A percentile compares a stretch with the other conserved stretches of the same genome.
Evolutionary conservation across 768 basidiomycete genomes (phyloP).

Genomic region (Amanita thiersii): DNA sequence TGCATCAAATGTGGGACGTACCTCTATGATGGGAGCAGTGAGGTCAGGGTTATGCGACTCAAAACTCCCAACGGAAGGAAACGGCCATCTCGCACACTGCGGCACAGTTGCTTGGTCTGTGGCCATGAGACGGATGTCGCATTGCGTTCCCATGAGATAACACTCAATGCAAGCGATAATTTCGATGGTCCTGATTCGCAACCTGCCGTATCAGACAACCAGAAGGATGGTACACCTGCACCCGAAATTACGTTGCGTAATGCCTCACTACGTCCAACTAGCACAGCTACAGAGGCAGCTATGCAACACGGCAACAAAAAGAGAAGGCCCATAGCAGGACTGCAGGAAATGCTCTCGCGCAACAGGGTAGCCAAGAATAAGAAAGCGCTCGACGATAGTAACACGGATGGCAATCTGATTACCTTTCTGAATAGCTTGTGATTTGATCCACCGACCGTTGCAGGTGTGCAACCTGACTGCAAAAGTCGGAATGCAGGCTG

Average conservation of each 20-base stretch:
- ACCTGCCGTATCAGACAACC: no score
- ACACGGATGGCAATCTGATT: neutral
- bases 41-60: slow-evolving; percentile 3
- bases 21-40: slow-evolving; percentile 15
- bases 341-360: slow-evolving; percentile 3
- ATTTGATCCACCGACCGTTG: neutral
- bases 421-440: slow-evolving; percentile 4
- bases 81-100: neutral
- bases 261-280: no score
- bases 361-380: slow-evolving; percentile 2
- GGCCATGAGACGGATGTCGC: neutral
- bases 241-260: no score
- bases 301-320: slow-evolving; percentile 35
- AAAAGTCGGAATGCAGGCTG: no score
- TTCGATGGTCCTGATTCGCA: no score
- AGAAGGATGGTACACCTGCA: no score
- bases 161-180: no score
- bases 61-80: neutral
- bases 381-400: neutral
- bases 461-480: no score
- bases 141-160: no score
- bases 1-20: slow-evolving; percentile 51
- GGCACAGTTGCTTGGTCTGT: slow-evolving; percentile 2
- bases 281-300: no score
- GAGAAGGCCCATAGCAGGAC: slow-evolving; percentile 29